A percentile compares a stretch with the other conserved stretches of the same genome.
phyloP scores from a whole-genome alignment of 257 asterid genomes.

The Ilex aquifolium region DNA sequence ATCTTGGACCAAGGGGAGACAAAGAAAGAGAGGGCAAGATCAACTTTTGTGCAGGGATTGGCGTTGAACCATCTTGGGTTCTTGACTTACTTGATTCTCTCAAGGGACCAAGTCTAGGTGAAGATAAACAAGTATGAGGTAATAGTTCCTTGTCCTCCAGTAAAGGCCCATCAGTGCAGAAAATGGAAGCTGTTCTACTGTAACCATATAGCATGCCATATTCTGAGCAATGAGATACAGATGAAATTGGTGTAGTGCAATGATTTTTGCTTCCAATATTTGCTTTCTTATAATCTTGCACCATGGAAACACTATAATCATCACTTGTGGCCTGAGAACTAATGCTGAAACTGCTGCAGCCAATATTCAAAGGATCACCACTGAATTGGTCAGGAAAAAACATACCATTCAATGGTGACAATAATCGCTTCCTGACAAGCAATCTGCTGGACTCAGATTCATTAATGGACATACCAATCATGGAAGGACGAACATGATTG shows the following conservation, averaged over 20 bases:
- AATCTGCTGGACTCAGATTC: conserved; percentile 36
- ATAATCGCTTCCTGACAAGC: conserved; percentile 55
- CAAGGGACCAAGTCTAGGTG: conserved; percentile 24
- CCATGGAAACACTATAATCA: conserved; percentile 21
- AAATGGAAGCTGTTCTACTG: conserved; percentile 22
- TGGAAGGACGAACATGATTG: conserved; percentile 13
- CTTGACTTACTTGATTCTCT: conserved; percentile 17
- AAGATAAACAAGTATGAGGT: conserved; percentile 25
- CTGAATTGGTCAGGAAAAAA: conserved; percentile 30
- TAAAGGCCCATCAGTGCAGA: conserved; percentile 66
- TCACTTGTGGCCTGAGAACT: conserved; percentile 22
- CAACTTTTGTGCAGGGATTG: conserved; percentile 25
- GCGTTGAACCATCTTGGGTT: conserved; percentile 17
- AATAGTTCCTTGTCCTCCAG: conserved; percentile 39
- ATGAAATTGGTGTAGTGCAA: conserved; percentile 24
- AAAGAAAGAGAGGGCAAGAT: conserved; percentile 34
- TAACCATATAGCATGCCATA: conserved; percentile 18
- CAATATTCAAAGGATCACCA: conserved; percentile 53
- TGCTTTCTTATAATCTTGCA: conserved; percentile 49
- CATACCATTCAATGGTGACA: conserved; percentile 58
- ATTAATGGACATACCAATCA: conserved; percentile 17
- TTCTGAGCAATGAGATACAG: conserved; percentile 24
- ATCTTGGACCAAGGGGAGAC: conserved; percentile 62
- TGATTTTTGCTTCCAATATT: conserved; percentile 39
- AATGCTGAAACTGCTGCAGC: conserved; percentile 22